Conservation (phyloP, 768 basidiomycete genomes). For the Amanita molliuscula region DNA sequence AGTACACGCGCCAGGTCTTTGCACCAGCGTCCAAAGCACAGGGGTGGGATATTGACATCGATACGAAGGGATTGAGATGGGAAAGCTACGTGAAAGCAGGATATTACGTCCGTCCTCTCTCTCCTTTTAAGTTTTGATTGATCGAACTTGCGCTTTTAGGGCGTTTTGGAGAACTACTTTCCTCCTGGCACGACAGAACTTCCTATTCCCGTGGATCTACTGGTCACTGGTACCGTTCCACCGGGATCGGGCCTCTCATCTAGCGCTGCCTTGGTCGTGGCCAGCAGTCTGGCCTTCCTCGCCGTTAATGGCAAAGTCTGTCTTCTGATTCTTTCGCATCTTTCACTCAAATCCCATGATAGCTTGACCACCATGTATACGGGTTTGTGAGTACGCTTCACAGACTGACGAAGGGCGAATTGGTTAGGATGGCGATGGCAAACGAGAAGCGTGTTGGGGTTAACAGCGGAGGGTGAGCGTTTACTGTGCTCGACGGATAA, state of each 20-base stretch:
- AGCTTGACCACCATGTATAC: constrained; percentile 15
- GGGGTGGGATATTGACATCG: constrained; percentile 69
- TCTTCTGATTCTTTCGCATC: neutral
- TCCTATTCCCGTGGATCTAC: constrained; percentile 58
- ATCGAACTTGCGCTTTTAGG: constrained; percentile 24
- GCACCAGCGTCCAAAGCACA: constrained; percentile 37
- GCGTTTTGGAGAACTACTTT: constrained; percentile 59
- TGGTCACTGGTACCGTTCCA: constrained; percentile 77
- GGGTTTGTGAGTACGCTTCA: neutral
- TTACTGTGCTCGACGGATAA: neutral
- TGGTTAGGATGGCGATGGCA: constrained; percentile 74
- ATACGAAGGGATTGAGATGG: constrained; percentile 63
- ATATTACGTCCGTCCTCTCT: constrained; percentile 49
- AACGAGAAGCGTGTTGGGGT: constrained; percentile 81
- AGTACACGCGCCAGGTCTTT: constrained; percentile 53
- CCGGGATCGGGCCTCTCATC: constrained; percentile 82
- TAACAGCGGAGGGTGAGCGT: constrained; percentile 64
- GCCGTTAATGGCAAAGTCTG: constrained; percentile 63
- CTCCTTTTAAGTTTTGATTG: neutral
- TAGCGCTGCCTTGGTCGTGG: constrained; percentile 86
- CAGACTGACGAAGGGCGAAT: constrained; percentile 48
- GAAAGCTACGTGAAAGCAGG: constrained; percentile 85
- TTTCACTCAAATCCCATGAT: neutral
- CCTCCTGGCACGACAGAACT: constrained; percentile 13
- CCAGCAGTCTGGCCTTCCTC: constrained; percentile 73